These are phyloP conservation scores for Phaeosphaeria sp. DNA, from an alignment of 2,329 filamentous ascomycete species.

Conservation along the genomic window DNA sequence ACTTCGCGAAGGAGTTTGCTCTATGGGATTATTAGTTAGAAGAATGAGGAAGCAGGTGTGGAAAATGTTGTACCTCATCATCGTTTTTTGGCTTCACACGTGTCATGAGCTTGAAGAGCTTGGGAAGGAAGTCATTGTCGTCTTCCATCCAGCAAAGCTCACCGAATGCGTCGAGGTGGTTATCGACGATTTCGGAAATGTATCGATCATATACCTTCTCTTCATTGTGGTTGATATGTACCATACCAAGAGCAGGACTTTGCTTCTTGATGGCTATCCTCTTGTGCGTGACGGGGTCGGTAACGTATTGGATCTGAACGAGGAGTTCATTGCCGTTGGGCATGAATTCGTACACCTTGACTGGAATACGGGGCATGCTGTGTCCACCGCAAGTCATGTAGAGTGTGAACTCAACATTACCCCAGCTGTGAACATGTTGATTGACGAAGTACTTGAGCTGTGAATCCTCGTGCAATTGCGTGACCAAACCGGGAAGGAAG, in stretches of 20 bases:
- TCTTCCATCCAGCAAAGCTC: conserved; percentile 55
- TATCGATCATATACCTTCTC: conserved; percentile 55
- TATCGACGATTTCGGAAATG: conserved; percentile 51
- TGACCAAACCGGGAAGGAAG: conserved; percentile 53
- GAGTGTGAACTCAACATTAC: conserved; percentile 48
- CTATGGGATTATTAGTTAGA: conserved; percentile 21
- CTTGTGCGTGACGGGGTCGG: conserved; percentile 45
- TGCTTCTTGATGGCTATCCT: conserved; percentile 42
- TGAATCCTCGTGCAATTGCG: conserved; percentile 53
- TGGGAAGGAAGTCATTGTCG: conserved; percentile 53
- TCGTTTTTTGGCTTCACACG: conserved; percentile 48
- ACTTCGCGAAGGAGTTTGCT: conserved; percentile 52
- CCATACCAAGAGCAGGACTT: conserved; percentile 56
- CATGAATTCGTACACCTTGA: conserved; percentile 56
- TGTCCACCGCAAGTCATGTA: conserved; percentile 52
- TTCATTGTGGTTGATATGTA: conserved; percentile 54
- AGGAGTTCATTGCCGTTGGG: conserved; percentile 51
- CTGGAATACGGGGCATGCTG: conserved; percentile 51
- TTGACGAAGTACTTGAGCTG: conserved; percentile 50
- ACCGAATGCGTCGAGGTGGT: conserved; percentile 51
- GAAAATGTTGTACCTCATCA: conserved; percentile 41
- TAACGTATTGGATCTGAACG: conserved; percentile 52
- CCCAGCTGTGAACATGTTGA: conserved; percentile 47
- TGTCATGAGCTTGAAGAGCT: conserved; percentile 52
- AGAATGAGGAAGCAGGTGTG: neutral